Percentiles rank a stretch among this genome's conserved stretches.
Evolutionary conservation across 2,329 filamentous ascomycete species (phyloP).

Genomic region (Blastomyces emzantsi): DNA sequence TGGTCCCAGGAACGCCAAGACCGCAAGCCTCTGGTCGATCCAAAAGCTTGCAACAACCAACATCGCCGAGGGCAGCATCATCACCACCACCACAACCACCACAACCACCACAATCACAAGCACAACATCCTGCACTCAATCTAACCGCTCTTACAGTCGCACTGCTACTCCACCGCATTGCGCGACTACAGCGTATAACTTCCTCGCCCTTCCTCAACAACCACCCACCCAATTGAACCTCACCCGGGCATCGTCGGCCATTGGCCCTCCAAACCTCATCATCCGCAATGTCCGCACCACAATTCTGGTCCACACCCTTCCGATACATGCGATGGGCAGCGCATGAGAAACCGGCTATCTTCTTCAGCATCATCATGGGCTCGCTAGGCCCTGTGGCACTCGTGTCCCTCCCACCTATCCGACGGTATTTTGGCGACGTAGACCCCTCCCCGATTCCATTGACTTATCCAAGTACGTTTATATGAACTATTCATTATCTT

Average conservation of each 20-base stretch:
- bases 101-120: background rate
- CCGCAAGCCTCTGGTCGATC: conserved; percentile 16
- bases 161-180: background rate
- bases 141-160: conserved; percentile 7
- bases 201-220: background rate
- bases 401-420: conserved; percentile 62
- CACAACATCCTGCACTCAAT: conserved; percentile 7
- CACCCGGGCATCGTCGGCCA: background rate
- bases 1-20: conserved; percentile 34
- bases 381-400: conserved; percentile 61
- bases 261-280: conserved; percentile 7
- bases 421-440: conserved; percentile 63
- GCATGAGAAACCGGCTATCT: conserved; percentile 81
- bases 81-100: background rate
- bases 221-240: background rate
- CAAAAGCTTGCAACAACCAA: background rate
- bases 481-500: background rate
- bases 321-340: conserved; percentile 82
- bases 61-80: background rate
- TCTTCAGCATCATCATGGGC: conserved; percentile 75
- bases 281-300: conserved; percentile 47
- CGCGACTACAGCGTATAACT: background rate
- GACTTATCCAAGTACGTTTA: conserved; percentile 79
- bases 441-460: conserved; percentile 65
- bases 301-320: conserved; percentile 76